Conservation (phyloP, 371 early-diverging fungal species). For the Apophysomyces sp. region DNA sequence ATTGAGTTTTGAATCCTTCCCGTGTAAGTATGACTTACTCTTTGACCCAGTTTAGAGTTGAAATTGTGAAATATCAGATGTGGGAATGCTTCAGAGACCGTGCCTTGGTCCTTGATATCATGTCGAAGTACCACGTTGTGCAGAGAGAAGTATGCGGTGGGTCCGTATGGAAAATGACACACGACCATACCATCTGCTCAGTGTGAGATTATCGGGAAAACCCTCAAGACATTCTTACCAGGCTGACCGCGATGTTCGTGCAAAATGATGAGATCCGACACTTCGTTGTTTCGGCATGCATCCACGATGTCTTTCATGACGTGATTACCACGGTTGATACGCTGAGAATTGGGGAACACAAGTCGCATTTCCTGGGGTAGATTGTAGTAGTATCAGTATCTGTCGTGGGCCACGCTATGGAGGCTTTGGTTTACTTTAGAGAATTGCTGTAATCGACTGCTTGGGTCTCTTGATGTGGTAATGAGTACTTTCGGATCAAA, state of each 20-base stretch:
- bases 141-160: slow-evolving; percentile 96
- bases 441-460: slow-evolving; percentile 92
- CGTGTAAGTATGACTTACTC: slow-evolving; percentile 53
- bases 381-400: not conserved
- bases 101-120: slow-evolving; percentile 95
- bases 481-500: slow-evolving; percentile 96
- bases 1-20: not conserved
- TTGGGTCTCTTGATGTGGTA: slow-evolving; percentile 98
- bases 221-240: slow-evolving; percentile 43
- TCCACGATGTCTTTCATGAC: slow-evolving; percentile 95
- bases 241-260: slow-evolving; percentile 99
- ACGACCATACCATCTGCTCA: slow-evolving; percentile 95
- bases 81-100: slow-evolving; percentile 94
- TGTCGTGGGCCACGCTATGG: not conserved
- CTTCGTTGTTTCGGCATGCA: slow-evolving; percentile 92
- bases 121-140: slow-evolving; percentile 97
- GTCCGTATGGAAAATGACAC: slow-evolving; percentile 98
- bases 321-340: slow-evolving; percentile 97
- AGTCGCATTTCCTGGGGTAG: slow-evolving; percentile 84
- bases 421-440: slow-evolving; percentile 68
- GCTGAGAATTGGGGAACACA: slow-evolving; percentile 95
- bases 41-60: slow-evolving; percentile 81
- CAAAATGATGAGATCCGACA: slow-evolving; percentile 95
- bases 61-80: slow-evolving; percentile 97
- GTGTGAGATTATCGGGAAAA: not conserved